A percentile compares a stretch with the other conserved stretches of the same genome.
phyloP scores from a whole-genome alignment of 2,329 filamentous ascomycete species.

The Penicillium psychrosexuale region DNA sequence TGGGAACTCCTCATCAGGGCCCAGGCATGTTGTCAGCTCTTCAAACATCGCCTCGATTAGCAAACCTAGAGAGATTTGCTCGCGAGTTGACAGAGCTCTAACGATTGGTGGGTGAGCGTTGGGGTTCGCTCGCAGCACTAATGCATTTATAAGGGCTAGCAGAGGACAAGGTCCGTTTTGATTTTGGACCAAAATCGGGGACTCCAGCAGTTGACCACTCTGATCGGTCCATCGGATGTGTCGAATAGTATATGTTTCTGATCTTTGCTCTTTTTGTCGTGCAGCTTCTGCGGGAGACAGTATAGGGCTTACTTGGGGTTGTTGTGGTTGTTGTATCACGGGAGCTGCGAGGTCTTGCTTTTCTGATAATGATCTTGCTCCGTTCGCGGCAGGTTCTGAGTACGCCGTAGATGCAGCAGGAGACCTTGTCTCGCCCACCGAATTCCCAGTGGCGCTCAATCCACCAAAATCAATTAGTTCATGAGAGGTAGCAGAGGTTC shows the following conservation, averaged over 20 bases:
- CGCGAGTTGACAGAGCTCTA: conserved; percentile 71
- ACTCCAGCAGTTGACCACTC: conserved; percentile 64
- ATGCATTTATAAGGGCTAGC: conserved; percentile 86
- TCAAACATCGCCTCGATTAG: conserved; percentile 89
- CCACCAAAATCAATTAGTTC: conserved; percentile 32
- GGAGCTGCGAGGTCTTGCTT: background rate
- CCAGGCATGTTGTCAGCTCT: conserved; percentile 77
- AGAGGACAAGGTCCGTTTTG: conserved; percentile 92
- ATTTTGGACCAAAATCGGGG: conserved; percentile 88
- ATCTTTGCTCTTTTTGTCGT: conserved; percentile 47
- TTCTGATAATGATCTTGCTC: background rate
- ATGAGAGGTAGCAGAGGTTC: conserved; percentile 32
- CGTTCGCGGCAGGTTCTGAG: conserved; percentile 4
- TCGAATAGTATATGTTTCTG: conserved; percentile 89
- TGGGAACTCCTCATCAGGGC: conserved; percentile 67
- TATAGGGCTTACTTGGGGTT: conserved; percentile 8
- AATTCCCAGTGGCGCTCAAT: background rate
- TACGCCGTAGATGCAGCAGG: conserved; percentile 14
- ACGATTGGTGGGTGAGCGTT: conserved; percentile 67
- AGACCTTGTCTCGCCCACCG: conserved; percentile 8
- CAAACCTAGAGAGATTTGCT: conserved; percentile 82
- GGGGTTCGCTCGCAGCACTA: conserved; percentile 76
- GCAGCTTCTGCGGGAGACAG: conserved; percentile 33
- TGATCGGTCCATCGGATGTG: conserved; percentile 81
- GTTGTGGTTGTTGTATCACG: background rate